Evolutionary conservation across 352 stramenopile species (phyloP), one percentile per base, ranked within the genome.

Genomic region (Hyaloperonospora arabidopsidis): DNA sequence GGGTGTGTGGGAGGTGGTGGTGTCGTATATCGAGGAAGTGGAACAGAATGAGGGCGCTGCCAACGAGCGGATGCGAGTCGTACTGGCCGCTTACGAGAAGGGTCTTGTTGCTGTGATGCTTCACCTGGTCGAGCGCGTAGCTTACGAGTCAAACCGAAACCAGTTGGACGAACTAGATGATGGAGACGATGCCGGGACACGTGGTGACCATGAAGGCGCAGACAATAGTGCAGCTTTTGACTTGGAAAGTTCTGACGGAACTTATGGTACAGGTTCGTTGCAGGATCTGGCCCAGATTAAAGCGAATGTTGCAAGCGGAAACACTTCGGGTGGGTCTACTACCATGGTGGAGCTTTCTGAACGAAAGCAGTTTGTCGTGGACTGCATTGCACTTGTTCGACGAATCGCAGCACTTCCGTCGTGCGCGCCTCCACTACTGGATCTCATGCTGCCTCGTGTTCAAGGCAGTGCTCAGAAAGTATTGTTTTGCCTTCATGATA

Each of bases 1-100:
- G 32, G 79, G 68, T 21, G 73, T 90, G 6, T 93, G 82, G 82
- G 79, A 93, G 22, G 78, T 93, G 5, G 87, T 93, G 47, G 79
- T 93, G 14, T 70, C 72, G 15, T 88, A 90, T 46, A 76, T 93
- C 48, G 82, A 93, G 59, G 79, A 90, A 51, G 66, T 77, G 1
- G 76, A 90, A 51, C 72, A 84, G 35, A 77, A 87, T 35, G 79
- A 87, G 66, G 72, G 64, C 5, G 75, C 74, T 2, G 64, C 72
- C 2, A 84, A 84, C 39, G 76, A 86, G 13, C 68, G 54, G 1
- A 55, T 76, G 2, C 57, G 71, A 1, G 57, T 60, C 18, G 72
- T 87, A 4, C 58, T 93, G 12, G 72, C 63, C 0, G 71, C 78
- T 0, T 93, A 90, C 46, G 82, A 93, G 32, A 74, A 68, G 38